These are phyloP conservation scores for Ophiosphaerella narmari DNA, from an alignment of 2,329 filamentous ascomycete genomes.

Conservation along the genomic window DNA sequence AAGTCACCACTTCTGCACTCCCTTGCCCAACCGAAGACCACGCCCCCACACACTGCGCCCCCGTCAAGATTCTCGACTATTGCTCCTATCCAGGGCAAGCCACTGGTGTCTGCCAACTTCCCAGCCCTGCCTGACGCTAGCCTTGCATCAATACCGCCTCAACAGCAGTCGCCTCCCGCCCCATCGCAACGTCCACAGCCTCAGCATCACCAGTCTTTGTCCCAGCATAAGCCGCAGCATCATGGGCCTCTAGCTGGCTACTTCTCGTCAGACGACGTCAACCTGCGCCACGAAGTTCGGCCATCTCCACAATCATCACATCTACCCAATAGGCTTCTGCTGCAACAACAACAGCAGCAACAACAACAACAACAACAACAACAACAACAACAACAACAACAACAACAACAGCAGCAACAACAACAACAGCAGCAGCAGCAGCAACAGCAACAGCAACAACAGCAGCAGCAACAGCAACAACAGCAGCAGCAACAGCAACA, in stretches of 20 bases:
- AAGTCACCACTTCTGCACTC: constrained; percentile 38
- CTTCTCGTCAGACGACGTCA: constrained; percentile 40
- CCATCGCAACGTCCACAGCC: constrained; percentile 26
- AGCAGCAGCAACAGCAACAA: too few relatives aligned
- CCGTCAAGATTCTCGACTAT: constrained; percentile 37
- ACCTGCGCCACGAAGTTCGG: constrained; percentile 34
- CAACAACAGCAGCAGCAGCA: too few relatives aligned
- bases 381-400: too few relatives aligned
- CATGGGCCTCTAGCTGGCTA: constrained; percentile 41
- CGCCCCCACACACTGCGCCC: constrained; percentile 40
- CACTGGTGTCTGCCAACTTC: constrained; percentile 27
- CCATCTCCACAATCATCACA: constrained; percentile 34
- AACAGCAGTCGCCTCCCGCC: constrained; percentile 38
- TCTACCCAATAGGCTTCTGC: constrained; percentile 28
- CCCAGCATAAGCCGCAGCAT: constrained; percentile 36
- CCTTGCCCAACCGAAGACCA: constrained; percentile 42
- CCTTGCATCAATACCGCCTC: constrained; percentile 33
- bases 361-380: too few relatives aligned
- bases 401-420: too few relatives aligned
- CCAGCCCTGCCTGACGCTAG: constrained; percentile 32
- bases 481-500: too few relatives aligned
- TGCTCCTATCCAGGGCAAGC: constrained; percentile 34
- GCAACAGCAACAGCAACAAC: too few relatives aligned
- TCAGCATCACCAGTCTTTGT: constrained; percentile 32
- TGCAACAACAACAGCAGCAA: constrained; percentile 20